Base-by-base conservation (phyloP, 2,329 filamentous ascomycete species). In the Pezicula rhizophila region DNA sequence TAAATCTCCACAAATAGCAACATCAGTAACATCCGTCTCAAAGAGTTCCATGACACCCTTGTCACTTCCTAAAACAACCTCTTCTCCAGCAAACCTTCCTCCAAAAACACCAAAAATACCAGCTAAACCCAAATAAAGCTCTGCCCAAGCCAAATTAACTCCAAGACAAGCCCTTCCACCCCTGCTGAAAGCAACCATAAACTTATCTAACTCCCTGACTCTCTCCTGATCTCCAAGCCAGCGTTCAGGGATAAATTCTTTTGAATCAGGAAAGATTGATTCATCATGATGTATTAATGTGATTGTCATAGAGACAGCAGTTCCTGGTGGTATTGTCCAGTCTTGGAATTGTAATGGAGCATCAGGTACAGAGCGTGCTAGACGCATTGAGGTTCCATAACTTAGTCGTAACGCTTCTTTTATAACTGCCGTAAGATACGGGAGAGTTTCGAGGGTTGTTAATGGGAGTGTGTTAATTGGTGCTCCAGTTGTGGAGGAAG, bases 221-320 rank as follows among this genome's bases (percentile, higher is more conserved):
- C 8, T 31, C n/a, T 38, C 45, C 6, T 45, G n/a, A 12, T 37
- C 20, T 2, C 35, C 42, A 1, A 35, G 10, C 68, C 68, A 71
- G 8, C 68, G 62, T 10, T 59, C 56, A 0, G 68, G 68, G 8
- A 60, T 53, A 45, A 71, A 70, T 12, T 42, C 55, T 11, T 57
- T 52, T 0, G 69, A 52, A 8, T 66, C 43, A 1, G 65, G 62
- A 42, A 68, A 71, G 10, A 64, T 39, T 5, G 57, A 49, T 17
- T 60, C 54, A 41, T 66, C 57, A 28, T 60, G 60, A 39, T 69
- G 61, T 47, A 68, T 56, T 6, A 54, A 54, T 54, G 59, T 64
- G 2, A 62, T 55, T 17, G 58, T 60, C 66, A 69, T 68, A 8
- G 37, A 43, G 18, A 50, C 43, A 23, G 33, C 10, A 17, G 25